Base-by-base conservation (phyloP, 2,329 filamentous ascomycete genomes). In the Tolypocladium paradoxum region DNA sequence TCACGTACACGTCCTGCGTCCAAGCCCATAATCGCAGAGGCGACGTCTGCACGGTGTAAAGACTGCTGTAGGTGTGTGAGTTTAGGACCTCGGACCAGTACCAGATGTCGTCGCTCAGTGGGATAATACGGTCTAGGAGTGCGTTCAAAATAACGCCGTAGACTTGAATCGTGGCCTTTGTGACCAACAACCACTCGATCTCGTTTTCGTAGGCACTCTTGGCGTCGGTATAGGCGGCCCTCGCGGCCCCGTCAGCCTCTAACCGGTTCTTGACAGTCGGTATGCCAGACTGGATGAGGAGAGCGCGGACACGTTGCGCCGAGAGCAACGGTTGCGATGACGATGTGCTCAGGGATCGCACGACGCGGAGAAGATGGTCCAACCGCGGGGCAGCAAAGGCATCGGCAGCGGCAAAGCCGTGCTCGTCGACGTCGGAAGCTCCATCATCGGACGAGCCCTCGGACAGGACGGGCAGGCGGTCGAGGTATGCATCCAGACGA, bases 31-130 rank as follows among this genome's bases (percentile, higher is more conserved):
- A 68, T 20, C 88, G 79, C 40, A 85, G 62, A 0, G 93, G 93
- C 0, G 86, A 89, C 0, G 85, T 96, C 68, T 99, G 93, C 9
- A 95, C 71, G 16, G 88, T 86, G 69, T 96, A 96, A 4, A 96
- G 67, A 34, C 83, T 85, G 58, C 88, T 91, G 63, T 86, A 88
- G 49, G 82, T 78, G 60, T 89, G 85, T 0, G 89, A 95, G 11
- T 82, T 81, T 33, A 96, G 72, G 2, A 96, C 80, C 59, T 93
- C 87, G 64, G 96, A 89, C 93, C 93, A 99, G 68, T 97, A 97
- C 83, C 87, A 91, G 27, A 96, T 85, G 60, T 96, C 90, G 58
- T 96, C 85, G 61, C 84, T 88, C 20, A 99, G 70, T 0, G 86
- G 85, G 12, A 92, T 83, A 12, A 90, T 95, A 61, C 93, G 87